A percentile compares a stretch with the other conserved stretches of the same genome.
Conservation (phyloP, 208 protist genomes). For the Crithidia acanthocephali region DNA sequence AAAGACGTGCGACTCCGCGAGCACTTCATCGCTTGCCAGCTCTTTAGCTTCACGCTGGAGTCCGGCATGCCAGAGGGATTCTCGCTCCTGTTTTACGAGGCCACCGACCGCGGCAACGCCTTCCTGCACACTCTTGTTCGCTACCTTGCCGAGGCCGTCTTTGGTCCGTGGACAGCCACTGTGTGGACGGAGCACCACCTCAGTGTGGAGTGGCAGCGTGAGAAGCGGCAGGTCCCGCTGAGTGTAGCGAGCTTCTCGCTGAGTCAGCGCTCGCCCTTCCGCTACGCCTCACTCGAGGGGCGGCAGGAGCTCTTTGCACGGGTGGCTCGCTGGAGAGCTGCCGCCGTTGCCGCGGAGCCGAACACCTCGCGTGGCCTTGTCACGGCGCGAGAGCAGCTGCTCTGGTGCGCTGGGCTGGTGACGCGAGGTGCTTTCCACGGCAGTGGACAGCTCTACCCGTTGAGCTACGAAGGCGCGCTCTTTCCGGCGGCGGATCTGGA, state of each 20-base stretch:
- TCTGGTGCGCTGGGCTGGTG: slow-evolving; percentile 31
- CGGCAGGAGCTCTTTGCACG: slow-evolving; percentile 71
- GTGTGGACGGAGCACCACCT: slow-evolving; percentile 75
- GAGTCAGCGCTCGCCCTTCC: slow-evolving; percentile 47
- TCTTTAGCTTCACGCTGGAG: slow-evolving; percentile 55
- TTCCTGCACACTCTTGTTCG: slow-evolving; percentile 40
- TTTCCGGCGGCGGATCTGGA: slow-evolving; percentile 59
- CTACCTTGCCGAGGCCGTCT: slow-evolving; percentile 57
- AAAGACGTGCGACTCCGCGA: slow-evolving; percentile 39
- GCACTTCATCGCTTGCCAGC: slow-evolving; percentile 53
- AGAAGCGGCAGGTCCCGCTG: slow-evolving; percentile 33
- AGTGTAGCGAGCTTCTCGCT: slow-evolving; percentile 42
- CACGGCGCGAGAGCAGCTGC: slow-evolving; percentile 21
- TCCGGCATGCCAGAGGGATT: slow-evolving; percentile 76
- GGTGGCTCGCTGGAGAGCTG: slow-evolving; percentile 48
- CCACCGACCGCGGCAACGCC: slow-evolving; percentile 44
- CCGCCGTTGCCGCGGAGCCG: not conserved
- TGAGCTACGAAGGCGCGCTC: slow-evolving; percentile 59
- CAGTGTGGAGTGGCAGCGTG: slow-evolving; percentile 72
- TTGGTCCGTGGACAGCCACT: slow-evolving; percentile 18
- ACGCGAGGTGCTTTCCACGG: slow-evolving; percentile 13
- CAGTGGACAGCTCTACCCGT: slow-evolving; percentile 14
- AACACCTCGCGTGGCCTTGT: not conserved
- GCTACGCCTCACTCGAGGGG: slow-evolving; percentile 45
- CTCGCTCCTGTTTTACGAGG: slow-evolving; percentile 67